Percentiles rank a stretch among this genome's conserved stretches.
Conservation (phyloP, 441 rosid genomes). For the Flueggea neowawraea region DNA sequence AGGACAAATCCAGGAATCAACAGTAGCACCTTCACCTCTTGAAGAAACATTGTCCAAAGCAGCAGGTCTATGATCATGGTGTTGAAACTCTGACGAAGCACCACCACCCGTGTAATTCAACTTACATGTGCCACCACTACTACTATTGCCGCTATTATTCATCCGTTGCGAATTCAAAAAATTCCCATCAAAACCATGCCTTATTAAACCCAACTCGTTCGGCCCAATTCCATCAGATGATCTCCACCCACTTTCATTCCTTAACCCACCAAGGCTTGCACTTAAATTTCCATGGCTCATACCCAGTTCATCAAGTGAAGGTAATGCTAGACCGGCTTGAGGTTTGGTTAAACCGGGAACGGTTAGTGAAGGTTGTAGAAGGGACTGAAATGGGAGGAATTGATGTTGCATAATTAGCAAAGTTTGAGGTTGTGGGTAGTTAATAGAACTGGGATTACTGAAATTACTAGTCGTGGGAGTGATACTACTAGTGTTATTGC, state of each 20-base stretch:
- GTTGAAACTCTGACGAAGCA: conserved; percentile 45
- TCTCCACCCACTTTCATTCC: conserved; percentile 2
- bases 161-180: conserved; percentile 19
- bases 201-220: conserved; percentile 22
- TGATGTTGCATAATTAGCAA: conserved; percentile 38
- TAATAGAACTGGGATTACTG: conserved; percentile 18
- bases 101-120: conserved; percentile 31
- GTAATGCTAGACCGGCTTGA: conserved; percentile 23
- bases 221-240: conserved; percentile 2
- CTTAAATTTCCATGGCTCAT: conserved; percentile 27
- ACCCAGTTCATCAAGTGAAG: conserved; percentile 34
- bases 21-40: conserved; percentile 45
- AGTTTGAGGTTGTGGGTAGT: conserved; percentile 34
- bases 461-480: conserved; percentile 10
- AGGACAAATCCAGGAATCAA: conserved; percentile 78
- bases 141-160: conserved; percentile 3
- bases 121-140: conserved; percentile 19
- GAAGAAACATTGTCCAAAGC: conserved; percentile 42
- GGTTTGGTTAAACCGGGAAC: conserved; percentile 29
- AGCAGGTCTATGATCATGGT: conserved; percentile 23
- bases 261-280: conserved; percentile 15
- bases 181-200: conserved; percentile 29
- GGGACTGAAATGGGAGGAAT: conserved; percentile 47
- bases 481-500: conserved; percentile 8
- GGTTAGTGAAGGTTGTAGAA: conserved; percentile 33